phyloP scores from a whole-genome alignment of 495 filamentous ascomycete species.

The Echria macrotheca region DNA sequence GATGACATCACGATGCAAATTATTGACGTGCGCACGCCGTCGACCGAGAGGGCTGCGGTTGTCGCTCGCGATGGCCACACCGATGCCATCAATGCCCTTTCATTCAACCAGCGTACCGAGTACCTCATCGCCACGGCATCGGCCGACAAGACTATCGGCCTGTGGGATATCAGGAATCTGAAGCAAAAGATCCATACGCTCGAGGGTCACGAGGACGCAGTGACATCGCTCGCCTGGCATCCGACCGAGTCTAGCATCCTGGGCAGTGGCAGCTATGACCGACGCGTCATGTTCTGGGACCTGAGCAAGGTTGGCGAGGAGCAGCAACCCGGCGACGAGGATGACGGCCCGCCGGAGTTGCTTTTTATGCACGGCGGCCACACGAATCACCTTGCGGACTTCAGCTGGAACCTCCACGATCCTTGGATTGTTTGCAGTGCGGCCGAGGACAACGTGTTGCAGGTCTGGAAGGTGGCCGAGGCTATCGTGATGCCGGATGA shows the following conservation, averaged over 20 bases:
- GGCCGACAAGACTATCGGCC: conserved; percentile 85
- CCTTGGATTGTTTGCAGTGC: conserved; percentile 93
- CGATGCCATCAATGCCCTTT: conserved; percentile 89
- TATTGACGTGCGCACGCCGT: conserved; percentile 67
- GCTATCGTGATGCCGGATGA: conserved; percentile 79
- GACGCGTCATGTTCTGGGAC: conserved; percentile 95
- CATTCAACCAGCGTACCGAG: conserved; percentile 87
- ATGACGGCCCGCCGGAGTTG: conserved; percentile 95
- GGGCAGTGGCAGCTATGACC: conserved; percentile 85
- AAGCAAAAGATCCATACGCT: conserved; percentile 79
- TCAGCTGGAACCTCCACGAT: conserved; percentile 94
- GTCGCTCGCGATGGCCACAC: conserved; percentile 63
- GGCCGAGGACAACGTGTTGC: conserved; percentile 93
- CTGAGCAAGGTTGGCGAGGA: conserved; percentile 85
- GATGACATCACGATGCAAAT: conserved; percentile 93
- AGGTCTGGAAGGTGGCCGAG: conserved; percentile 93
- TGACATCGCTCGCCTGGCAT: conserved; percentile 91
- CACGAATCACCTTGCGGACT: conserved; percentile 92
- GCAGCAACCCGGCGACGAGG: conserved; percentile 89
- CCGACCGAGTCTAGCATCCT: conserved; percentile 81
- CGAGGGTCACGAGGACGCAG: conserved; percentile 78
- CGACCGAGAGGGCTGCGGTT: conserved; percentile 59
- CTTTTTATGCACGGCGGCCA: conserved; percentile 99
- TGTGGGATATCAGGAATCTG: conserved; percentile 92
- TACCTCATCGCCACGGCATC: conserved; percentile 86